Base-by-base conservation (phyloP, 257 asterid species). In the Primulina tabacum region DNA sequence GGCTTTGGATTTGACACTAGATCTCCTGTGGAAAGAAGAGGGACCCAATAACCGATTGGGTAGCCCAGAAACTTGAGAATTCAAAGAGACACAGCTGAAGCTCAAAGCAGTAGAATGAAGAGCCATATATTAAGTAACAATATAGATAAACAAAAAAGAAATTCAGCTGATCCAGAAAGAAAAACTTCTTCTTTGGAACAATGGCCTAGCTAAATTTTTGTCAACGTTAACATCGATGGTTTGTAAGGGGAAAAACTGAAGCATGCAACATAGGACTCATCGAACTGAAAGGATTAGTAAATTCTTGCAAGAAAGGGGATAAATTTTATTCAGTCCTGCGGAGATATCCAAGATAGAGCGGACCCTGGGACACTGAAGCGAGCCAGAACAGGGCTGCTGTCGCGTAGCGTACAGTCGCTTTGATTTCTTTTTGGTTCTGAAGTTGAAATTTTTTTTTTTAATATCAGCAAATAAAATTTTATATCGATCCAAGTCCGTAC, bases 51-150 rank as follows among this genome's bases (percentile, higher is more conserved):
- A 73, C 30, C 72, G 78, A 64, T 35, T 52, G 53, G 77, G 60
- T 16, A 75, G 59, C 69, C 80, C 63, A 64, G 77, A 77, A 80
- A 77, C 65, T 74, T 71, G 83, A 66, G 79, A 83, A 60, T 67
- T 80, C 35, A 73, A 79, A 60, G 88, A 82, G 56, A 69, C 76
- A 56, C 69, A 77, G 72, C 62, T 73, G 82, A 83, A 85, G 90
- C 88, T 79, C 71, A 85, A 67, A 67, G 82, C 78, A 77, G 85
- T 69, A 71, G 85, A 81, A 63, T 86, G 89, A 79, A 85, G 82
- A 71, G 95, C 89, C 93, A 87, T 88, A 29, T 63, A 29, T 69
- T 56, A 72, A 63, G 68, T 62, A 34, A 17, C 59, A 29, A 24
- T 28, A 34, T 29, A 16, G 21, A 18, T 21, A 29, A 17, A 3